These are phyloP conservation scores for Gynostemma pentaphyllum DNA, from an alignment of 306 rosid genomes.

Conservation along the genomic window DNA sequence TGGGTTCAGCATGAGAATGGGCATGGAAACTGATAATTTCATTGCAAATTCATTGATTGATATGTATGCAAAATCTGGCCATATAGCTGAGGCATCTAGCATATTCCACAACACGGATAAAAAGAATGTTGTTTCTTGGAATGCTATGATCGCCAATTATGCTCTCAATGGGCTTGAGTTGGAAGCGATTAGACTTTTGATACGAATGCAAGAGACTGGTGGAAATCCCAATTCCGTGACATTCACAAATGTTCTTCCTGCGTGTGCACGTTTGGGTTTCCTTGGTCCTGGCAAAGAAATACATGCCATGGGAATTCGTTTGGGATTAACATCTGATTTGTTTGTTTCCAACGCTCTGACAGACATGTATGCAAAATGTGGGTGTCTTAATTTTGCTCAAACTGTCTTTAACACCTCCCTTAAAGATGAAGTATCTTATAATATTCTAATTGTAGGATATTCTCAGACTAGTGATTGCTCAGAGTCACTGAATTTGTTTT, in stretches of 20 bases:
- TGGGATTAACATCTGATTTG: constrained; percentile 40
- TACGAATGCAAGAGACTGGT: constrained; percentile 56
- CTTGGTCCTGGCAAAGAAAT: constrained; percentile 58
- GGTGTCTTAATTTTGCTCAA: constrained; percentile 43
- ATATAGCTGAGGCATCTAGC: constrained; percentile 28
- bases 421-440: constrained; percentile 63
- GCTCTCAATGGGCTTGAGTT: constrained; percentile 55
- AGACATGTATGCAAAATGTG: constrained; percentile 78
- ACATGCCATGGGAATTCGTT: constrained; percentile 50
- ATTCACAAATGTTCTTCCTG: constrained; percentile 81
- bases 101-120: constrained; percentile 44
- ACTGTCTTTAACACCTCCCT: constrained; percentile 49
- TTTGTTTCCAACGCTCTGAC: constrained; percentile 70
- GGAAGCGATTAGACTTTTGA: constrained; percentile 47
- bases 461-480: constrained; percentile 48
- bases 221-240: constrained; percentile 57
- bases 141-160: constrained; percentile 78
- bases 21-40: constrained; percentile 49
- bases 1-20: constrained; percentile 49
- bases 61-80: constrained; percentile 73
- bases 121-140: constrained; percentile 75
- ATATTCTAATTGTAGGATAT: constrained; percentile 64
- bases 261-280: constrained; percentile 64
- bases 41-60: constrained; percentile 65
- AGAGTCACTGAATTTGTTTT: constrained; percentile 52